Evolutionary conservation across 139 green algal genomes (phyloP), one percentile per base, ranked within the genome.

Genomic region (Chlamydomonas asymmetrica): DNA sequence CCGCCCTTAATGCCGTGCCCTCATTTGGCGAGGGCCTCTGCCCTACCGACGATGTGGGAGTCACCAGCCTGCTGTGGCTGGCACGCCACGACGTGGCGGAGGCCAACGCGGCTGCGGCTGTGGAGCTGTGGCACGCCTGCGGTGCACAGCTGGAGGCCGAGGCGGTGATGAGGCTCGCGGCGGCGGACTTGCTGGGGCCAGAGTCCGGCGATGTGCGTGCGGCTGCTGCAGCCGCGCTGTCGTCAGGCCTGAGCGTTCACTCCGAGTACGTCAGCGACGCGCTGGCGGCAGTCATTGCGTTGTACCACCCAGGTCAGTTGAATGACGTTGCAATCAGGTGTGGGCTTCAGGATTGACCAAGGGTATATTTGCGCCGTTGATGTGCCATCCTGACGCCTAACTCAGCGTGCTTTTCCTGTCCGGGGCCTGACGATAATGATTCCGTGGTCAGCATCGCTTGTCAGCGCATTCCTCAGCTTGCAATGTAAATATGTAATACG

Each of bases 1-100:
- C 76, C 1, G 90, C 93, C 5, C 80, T 97, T 73, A 73, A 80
- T 16, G 10, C 52, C 31, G 86, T 92, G 18, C 91, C 92, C 2
- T 52, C 63, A 34, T 54, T 84, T 23, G 71, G 56, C 7, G 82
- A 88, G 64, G 78, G 79, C n/a, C 39, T 74, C 37, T 13, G 74
- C 13, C 73, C 74, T 20, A 31, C 54, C 8, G 73, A 60, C n/a
- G 75, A 85, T 29, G 48, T 29, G 7, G 48, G 39, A 2, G 59
- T 81, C 20, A 50, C 79, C 39, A 75, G 76, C 18, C 41, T 91
- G 39, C 84, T 95, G 73, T 92, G 84, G 75, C 43, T 93, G 56
- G 85, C 87, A 2, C 73, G 76, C 16, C 71, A 85, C 54, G 91
- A 95, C 66, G 41, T 65, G 0, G 50, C 78, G 18, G 85, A 89